Evolutionary conservation across 2,329 filamentous ascomycete species (phyloP).

Genomic region (Scedosporium boydii): DNA sequence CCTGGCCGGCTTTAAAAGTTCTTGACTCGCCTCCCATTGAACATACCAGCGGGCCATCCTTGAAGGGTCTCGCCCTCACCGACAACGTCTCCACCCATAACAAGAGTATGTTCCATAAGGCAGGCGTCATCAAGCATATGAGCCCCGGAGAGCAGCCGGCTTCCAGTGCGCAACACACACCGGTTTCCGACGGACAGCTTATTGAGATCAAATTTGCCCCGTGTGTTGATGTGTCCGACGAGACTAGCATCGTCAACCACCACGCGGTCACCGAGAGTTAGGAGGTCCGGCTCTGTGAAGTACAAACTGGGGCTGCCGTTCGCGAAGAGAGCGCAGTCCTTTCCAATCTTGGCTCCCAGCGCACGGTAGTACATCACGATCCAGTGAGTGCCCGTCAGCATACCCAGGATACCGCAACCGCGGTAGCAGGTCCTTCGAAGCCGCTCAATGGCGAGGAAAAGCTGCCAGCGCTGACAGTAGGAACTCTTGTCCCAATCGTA

Average conservation of each 20-base stretch:
- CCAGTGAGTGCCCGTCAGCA: conserved; percentile 44
- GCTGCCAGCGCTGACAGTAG: conserved; percentile 50
- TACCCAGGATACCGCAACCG: conserved; percentile 38
- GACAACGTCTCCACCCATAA: conserved; percentile 47
- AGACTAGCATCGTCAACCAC: conserved; percentile 45
- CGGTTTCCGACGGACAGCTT: conserved; percentile 37
- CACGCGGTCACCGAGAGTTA: conserved; percentile 43
- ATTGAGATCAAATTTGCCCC: conserved; percentile 47
- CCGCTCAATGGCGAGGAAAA: conserved; percentile 41
- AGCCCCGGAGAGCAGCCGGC: conserved; percentile 41
- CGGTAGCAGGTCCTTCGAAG: conserved; percentile 40
- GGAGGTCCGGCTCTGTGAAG: conserved; percentile 48
- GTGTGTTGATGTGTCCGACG: conserved; percentile 46
- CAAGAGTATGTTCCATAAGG: conserved; percentile 46
- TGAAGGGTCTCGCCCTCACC: conserved; percentile 40
- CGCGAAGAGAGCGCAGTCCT: conserved; percentile 45
- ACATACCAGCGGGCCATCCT: conserved; percentile 42
- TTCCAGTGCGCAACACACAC: conserved; percentile 41
- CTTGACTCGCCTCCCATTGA: conserved; percentile 15
- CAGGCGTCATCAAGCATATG: conserved; percentile 42
- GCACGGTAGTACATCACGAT: conserved; percentile 42
- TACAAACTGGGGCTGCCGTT: conserved; percentile 41
- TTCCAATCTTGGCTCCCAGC: conserved; percentile 42
- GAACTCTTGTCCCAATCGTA: conserved; percentile 48
- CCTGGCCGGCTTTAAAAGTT: background rate